phyloP scores from a whole-genome alignment of 257 asterid species.

The Salvia splendens region DNA sequence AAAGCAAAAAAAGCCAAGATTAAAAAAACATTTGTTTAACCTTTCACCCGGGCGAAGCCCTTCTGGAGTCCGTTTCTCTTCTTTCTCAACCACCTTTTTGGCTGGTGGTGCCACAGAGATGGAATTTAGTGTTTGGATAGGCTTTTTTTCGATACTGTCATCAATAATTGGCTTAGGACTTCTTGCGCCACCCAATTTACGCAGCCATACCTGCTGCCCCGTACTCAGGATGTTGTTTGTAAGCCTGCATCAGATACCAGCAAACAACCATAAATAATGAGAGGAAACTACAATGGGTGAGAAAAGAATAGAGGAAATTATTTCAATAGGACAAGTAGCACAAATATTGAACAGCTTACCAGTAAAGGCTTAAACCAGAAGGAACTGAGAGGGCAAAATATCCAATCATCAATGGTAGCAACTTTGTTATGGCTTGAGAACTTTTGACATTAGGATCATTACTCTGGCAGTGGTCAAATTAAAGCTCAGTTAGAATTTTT shows the following conservation, averaged over 20 bases:
- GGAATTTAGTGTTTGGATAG: conserved; percentile 45
- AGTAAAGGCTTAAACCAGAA: conserved; percentile 94
- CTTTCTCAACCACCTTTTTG: conserved; percentile 41
- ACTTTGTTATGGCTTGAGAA: conserved; percentile 82
- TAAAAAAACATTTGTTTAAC: conserved; percentile 39
- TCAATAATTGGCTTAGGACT: conserved; percentile 57
- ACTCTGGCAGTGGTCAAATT: conserved; percentile 54
- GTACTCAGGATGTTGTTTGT: conserved; percentile 94
- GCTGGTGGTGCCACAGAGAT: conserved; percentile 50
- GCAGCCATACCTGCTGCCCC: conserved; percentile 86
- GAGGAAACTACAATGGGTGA: neutral
- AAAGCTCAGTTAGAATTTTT: neutral
- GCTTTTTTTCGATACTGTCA: conserved; percentile 50
- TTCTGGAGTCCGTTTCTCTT: conserved; percentile 47
- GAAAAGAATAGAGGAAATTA: conserved; percentile 4
- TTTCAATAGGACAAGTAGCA: neutral
- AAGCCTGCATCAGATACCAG: conserved; percentile 56
- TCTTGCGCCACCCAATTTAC: conserved; percentile 87
- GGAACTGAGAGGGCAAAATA: conserved; percentile 95
- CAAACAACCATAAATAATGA: conserved; percentile 5
- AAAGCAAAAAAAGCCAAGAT: conserved; percentile 15
- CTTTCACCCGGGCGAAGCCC: conserved; percentile 92
- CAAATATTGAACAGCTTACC: conserved; percentile 52
- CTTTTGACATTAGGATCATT: conserved; percentile 85
- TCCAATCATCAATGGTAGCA: conserved; percentile 92